Base-by-base conservation (phyloP, 352 stramenopile species). In the Pythium phragmiticola region DNA sequence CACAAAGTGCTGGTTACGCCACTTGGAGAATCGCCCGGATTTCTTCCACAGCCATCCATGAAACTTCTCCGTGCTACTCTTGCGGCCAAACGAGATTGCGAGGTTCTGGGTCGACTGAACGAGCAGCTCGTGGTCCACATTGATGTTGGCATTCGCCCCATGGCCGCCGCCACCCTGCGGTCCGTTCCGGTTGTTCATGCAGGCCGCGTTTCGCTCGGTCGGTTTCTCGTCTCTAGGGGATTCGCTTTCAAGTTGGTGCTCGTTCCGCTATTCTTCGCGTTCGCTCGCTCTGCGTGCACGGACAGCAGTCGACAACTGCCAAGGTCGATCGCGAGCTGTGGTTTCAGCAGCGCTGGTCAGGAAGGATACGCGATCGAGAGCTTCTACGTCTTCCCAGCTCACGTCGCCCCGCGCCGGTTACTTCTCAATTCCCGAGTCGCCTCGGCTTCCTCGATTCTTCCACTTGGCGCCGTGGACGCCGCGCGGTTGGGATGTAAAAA, bases 1-100 rank as follows among this genome's bases (percentile, higher is more conserved):
- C 50, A 94, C 81, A 63, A 94, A 94, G 53, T 92, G 84, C 78
- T 94, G 82, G 68, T 90, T 90, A 43, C 78, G 83, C 85, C 85
- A 94, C 63, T 90, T 89, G 30, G 76, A 77, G 61, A 94, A 94
- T 17, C 82, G 79, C 8, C 85, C 82, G 3, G 74, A 88, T 58
- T 91, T 90, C 67, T 87, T 92, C 82, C 82, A 94, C 7, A 94
- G 77, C 85, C 82, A 92, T 7, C 85, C 85, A 60, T 92, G 82
- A 51, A 91, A 91, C 57, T 90, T 89, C 57, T 94, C 83, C 55
- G 65, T 72, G 46, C 68, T 63, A 43, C 69, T 77, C 63, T 88
- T 85, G 51, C 82, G 80, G 11, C 78, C 79, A 60, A 82, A 88
- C 47, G 82, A 72, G 74, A 89, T 90, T 43, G 83, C 80, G 11